Base-by-base conservation (phyloP, 75 land plant genomes). In the Chamaecyparis obtusa region DNA sequence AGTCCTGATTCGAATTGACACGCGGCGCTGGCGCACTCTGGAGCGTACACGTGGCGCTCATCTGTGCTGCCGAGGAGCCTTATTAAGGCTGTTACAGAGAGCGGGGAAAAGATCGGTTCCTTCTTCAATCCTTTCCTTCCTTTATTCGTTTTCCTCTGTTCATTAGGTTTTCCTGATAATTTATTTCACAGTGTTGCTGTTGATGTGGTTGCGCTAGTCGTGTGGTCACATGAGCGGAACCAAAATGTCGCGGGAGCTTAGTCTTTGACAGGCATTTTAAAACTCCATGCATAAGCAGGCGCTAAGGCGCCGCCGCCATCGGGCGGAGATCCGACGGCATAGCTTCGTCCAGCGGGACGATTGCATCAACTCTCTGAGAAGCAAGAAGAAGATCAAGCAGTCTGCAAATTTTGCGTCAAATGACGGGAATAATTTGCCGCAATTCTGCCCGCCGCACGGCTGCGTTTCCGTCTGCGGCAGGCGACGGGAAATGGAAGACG, bases 401-500 rank as follows among this genome's bases (percentile, higher is more conserved):
- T 10, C 48, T 9, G 3, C 0, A 27, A 43, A 24, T 21, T 35
- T 41, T 9, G 46, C 3, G 44, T 9, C 41, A 24, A 78, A 78
- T 39, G 44, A 39, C 10, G 46, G 27, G 3, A 41, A 9, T 21
- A 2, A 1, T 19, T n/a, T 19, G 81, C 44, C 19, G 2, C 78
- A 17, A 13, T 35, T 17, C 2, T n/a, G 77, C 67, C 93, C 90
- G 16, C 83, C 90, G 1, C 84, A 91, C 88, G 97, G 98, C 2
- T 51, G 87, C 85, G 91, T 92, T 37, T 91, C 95, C 35, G 86
- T 91, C 5, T 93, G 94, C 35, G 96, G 98, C 13, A 37, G 94
- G 88, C 77, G 96, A 57, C 89, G 93, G 81, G 96, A 90, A 86
- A 97, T 97, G 99, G 99, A 97, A 85, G 99, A 97, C 84, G 91